phyloP scores from a whole-genome alignment of 192 early-diverging fungal genomes.

The Mortierella antarctica region DNA sequence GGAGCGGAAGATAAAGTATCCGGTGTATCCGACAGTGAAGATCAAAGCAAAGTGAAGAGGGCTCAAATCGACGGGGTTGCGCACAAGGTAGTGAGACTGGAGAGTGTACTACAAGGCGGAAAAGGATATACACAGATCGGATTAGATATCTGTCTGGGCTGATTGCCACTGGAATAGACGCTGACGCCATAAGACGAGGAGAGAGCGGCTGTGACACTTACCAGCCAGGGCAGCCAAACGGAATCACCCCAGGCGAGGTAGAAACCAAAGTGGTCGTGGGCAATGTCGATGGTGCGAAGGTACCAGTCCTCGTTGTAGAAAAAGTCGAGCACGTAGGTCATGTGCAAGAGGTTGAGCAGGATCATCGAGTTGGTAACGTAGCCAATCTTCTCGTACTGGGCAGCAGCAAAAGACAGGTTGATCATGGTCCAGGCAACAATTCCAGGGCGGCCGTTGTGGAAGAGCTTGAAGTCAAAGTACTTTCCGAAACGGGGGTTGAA shows the following conservation, averaged over 20 bases:
- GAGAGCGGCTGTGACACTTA: conserved; percentile 11
- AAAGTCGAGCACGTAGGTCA: conserved; percentile 82
- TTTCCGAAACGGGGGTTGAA: conserved; percentile 84
- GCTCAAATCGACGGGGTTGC: conserved; percentile 76
- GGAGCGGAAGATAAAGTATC: conserved; percentile 84
- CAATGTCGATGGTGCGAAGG: conserved; percentile 85
- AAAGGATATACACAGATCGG: not conserved
- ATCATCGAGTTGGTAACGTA: conserved; percentile 86
- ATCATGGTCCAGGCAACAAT: conserved; percentile 90
- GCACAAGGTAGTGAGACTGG: conserved; percentile 82
- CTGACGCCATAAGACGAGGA: too few species aligned
- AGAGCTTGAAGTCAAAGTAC: conserved; percentile 84
- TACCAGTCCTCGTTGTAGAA: conserved; percentile 91
- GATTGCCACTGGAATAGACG: too few species aligned
- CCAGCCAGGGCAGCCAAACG: conserved; percentile 85
- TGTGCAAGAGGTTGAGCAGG: conserved; percentile 78
- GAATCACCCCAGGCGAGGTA: conserved; percentile 86
- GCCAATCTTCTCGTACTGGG: conserved; percentile 79
- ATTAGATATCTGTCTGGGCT: too few species aligned
- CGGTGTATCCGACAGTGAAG: conserved; percentile 65
- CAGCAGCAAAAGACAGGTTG: conserved; percentile 79
- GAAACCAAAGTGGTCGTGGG: conserved; percentile 89
- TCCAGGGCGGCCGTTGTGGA: conserved; percentile 86
- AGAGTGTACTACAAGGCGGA: conserved; percentile 69
- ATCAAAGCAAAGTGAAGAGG: conserved; percentile 61